Evolutionary conservation across 306 rosid species (phyloP), one percentile per base, ranked within the genome.

Genomic region (Psophocarpus tetragonolobus): DNA sequence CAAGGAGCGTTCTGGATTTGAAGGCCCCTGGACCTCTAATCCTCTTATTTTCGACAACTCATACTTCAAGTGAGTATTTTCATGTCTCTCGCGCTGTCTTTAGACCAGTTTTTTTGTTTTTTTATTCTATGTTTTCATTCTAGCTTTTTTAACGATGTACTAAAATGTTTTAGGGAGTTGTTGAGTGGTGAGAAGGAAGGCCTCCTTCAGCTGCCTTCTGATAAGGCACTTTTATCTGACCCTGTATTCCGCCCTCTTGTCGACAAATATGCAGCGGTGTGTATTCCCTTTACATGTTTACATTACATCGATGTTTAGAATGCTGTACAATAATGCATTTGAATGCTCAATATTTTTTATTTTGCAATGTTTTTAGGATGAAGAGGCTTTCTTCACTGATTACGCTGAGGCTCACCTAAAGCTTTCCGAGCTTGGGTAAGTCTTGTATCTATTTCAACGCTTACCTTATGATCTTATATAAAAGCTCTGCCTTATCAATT

Each of bases 1-100:
- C 94, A 96, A 96, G 91, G 99, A 96, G 79, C 97, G 98, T 9
- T 96, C 99, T 81, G 99, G 99, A 51, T 96, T 96, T 15, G 99
- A 96, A 85, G 99, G 99, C 4, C 89, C 99, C 0, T 96, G 98
- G 99, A 96, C 99, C n/a, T 0, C 64, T 18, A 96, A 92, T 77
- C 99, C 99, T 41, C 91, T 88, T 79, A 91, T 92, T 65, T 96
- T 96, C 20, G 99, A 96, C 79, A 92, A 91, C 88, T 39, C 97
- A 0, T 96, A 96, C 80, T 96, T 96, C 83, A 85, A 1, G 99
- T 92, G 63, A 82, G 97, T 81, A 6, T 17, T 8, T 21, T 17
- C 21, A 8, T 2, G 1, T 2, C 14, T 1, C 18, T 1, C 7
- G 9, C 17, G 15, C 17, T 3, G 13, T 8, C 41, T 4, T 2